Evolutionary conservation across 169 alveolate species (phyloP).

Genomic region (Cryptosporidium bovis): DNA sequence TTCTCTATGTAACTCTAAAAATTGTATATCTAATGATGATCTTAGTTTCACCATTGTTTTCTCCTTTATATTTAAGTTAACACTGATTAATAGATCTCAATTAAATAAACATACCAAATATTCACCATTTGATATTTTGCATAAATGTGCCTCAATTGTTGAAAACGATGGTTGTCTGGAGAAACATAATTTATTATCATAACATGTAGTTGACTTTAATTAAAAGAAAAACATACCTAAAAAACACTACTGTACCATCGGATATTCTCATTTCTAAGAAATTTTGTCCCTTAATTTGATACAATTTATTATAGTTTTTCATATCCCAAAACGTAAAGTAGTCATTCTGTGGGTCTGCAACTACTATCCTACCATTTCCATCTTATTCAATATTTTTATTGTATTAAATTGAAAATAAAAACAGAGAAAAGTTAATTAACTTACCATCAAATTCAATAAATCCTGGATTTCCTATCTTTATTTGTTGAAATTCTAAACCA

Average conservation of each 20-base stretch:
- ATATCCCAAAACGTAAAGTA: slow-evolving; percentile 71
- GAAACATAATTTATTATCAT: background rate
- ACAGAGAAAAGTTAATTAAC: background rate
- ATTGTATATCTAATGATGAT: slow-evolving; percentile 71
- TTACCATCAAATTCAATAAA: slow-evolving; percentile 73
- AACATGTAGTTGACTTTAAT: background rate
- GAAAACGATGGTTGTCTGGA: slow-evolving; percentile 71
- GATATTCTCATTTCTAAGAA: slow-evolving; percentile 72
- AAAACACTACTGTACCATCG: slow-evolving; percentile 70
- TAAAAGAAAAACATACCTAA: slow-evolving; percentile 26
- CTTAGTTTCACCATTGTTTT: slow-evolving; percentile 53
- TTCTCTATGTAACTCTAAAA: slow-evolving; percentile 66
- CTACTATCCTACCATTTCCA: slow-evolving; percentile 74
- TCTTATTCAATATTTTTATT: slow-evolving; percentile 5
- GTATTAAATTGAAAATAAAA: background rate
- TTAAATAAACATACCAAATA: slow-evolving; percentile 39
- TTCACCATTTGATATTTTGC: slow-evolving; percentile 49
- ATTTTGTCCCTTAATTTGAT: slow-evolving; percentile 63
- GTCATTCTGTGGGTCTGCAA: slow-evolving; percentile 73
- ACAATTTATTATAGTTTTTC: slow-evolving; percentile 59
- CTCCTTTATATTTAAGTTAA: slow-evolving; percentile 10
- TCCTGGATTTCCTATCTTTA: slow-evolving; percentile 73
- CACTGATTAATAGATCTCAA: too few species aligned
- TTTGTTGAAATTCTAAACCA: slow-evolving; percentile 58
- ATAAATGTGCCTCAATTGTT: slow-evolving; percentile 72